Percentiles rank a stretch among this genome's conserved stretches.
phyloP scores from a whole-genome alignment of 345 rosid genomes.

The Brassica incana region DNA sequence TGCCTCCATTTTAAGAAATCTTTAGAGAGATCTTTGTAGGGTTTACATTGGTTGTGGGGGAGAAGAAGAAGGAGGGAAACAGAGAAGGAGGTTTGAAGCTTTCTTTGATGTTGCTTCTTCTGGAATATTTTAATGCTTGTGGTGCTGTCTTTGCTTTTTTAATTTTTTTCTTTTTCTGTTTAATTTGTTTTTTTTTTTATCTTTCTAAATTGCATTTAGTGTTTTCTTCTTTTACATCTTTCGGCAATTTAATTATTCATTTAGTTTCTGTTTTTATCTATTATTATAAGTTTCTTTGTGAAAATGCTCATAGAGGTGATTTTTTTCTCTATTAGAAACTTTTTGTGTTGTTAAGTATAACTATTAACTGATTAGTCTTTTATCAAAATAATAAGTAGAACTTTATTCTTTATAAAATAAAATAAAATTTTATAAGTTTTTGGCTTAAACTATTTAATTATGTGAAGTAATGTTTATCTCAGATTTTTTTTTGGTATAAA shows the following conservation, averaged over 20 bases:
- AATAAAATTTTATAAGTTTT: not conserved
- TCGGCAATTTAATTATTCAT: conserved; percentile 12
- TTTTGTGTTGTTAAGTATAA: not conserved
- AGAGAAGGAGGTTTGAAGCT: conserved; percentile 37
- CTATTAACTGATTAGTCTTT: not conserved
- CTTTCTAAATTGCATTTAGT: not conserved
- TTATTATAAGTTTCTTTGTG: not conserved
- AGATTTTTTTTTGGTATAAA: not conserved
- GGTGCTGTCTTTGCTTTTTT: conserved; percentile 26
- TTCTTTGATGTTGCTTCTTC: conserved; percentile 40
- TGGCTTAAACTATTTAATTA: not conserved
- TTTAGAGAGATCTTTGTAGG: conserved; percentile 31
- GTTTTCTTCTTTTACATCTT: not conserved
- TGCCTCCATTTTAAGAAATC: conserved; percentile 20
- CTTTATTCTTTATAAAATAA: not conserved
- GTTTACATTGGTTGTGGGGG: conserved; percentile 41
- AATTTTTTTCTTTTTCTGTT: not conserved
- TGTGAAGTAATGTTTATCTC: conserved; percentile 6
- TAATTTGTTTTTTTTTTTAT: not conserved
- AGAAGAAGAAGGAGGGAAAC: conserved; percentile 8
- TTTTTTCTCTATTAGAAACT: not conserved
- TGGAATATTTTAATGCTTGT: conserved; percentile 31
- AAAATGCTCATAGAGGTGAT: not conserved
- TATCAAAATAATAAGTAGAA: not conserved
- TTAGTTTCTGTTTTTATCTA: not conserved